Base-by-base conservation (phyloP, 2,329 filamentous ascomycete species). In the Penicillium hordei region DNA sequence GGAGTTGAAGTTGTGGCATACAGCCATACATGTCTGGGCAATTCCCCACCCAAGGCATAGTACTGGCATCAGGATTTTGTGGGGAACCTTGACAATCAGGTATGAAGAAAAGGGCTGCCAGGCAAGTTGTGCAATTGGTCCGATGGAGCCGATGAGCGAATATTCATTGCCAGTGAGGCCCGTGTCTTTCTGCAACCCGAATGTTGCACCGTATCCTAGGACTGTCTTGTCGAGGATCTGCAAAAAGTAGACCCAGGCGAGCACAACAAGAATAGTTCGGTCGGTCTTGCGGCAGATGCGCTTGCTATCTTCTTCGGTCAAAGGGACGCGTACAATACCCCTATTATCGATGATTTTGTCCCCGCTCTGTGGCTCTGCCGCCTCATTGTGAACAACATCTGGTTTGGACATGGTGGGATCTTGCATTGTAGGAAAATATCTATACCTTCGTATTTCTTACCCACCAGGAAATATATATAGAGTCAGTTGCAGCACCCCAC, bases 211-310 rank as follows among this genome's bases (percentile, higher is more conserved):
- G 55, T 83, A 85, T 10, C 82, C 82, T 0, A 86, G 76, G 0
- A 84, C 80, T 0, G 79, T 76, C 69, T 86, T 86, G 71, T 86
- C 83, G n/a, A 86, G 76, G 36, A 85, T 79, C 57, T 79, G 77
- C 12, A 79, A 64, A 59, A 79, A 78, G 57, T 79, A 79, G 9
- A 78, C 75, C 77, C 77, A 79, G n/a, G 75, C 66, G 9, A 79
- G 65, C 21, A 79, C 71, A 15, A 72, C 36, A 1, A 89, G 76
- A 54, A 89, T 85, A 29, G 79, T 78, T 48, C 77, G 79, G 66
- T 89, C 86, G 1, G 85, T 88, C 71, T 87, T 87, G 42, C 78
- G 79, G 27, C 82, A 78, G 60, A 88, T 87, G 10, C 81, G 79
- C 61, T 77, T 81, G 70, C 81, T 83, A 39, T 74, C 72, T 33